Evolutionary conservation across 805 yeast genomes (phyloP).

Genomic region (Kazachstania kunashirensis): DNA sequence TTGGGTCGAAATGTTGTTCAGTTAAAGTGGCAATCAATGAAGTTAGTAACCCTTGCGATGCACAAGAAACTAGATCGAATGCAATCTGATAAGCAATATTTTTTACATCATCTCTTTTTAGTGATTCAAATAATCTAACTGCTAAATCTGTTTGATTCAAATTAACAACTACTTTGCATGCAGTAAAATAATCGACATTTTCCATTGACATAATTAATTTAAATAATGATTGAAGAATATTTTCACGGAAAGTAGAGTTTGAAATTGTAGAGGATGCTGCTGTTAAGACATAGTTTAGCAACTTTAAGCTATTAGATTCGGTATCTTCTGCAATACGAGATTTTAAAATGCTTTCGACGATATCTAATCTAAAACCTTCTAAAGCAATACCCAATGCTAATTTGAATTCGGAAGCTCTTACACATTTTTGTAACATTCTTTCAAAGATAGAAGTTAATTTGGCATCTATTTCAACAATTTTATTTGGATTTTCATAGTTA

Average conservation of each 20-base stretch:
- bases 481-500: conserved; percentile 22
- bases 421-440: conserved; percentile 76
- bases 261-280: conserved; percentile 60
- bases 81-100: conserved; percentile 85
- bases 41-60: conserved; percentile 78
- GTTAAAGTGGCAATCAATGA: conserved; percentile 38
- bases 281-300: conserved; percentile 66
- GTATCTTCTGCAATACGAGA: conserved; percentile 31
- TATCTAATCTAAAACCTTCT: conserved; percentile 79
- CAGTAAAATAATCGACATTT: conserved; percentile 70
- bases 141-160: conserved; percentile 71
- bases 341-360: conserved; percentile 51
- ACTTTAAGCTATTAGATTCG: conserved; percentile 44
- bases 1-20: conserved; percentile 28
- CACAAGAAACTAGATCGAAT: conserved; percentile 84
- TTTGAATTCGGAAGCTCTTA: conserved; percentile 56
- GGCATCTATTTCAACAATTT: conserved; percentile 38
- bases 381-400: conserved; percentile 85
- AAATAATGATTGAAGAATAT: conserved; percentile 55
- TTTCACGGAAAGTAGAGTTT: conserved; percentile 55
- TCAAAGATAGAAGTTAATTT: conserved; percentile 67
- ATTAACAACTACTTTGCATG: conserved; percentile 80
- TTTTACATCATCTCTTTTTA: conserved; percentile 36
- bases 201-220: conserved; percentile 46
- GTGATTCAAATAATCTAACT: conserved; percentile 50